Evolutionary conservation across 768 basidiomycete genomes (phyloP).

Genomic region (Mycena capillaripes): DNA sequence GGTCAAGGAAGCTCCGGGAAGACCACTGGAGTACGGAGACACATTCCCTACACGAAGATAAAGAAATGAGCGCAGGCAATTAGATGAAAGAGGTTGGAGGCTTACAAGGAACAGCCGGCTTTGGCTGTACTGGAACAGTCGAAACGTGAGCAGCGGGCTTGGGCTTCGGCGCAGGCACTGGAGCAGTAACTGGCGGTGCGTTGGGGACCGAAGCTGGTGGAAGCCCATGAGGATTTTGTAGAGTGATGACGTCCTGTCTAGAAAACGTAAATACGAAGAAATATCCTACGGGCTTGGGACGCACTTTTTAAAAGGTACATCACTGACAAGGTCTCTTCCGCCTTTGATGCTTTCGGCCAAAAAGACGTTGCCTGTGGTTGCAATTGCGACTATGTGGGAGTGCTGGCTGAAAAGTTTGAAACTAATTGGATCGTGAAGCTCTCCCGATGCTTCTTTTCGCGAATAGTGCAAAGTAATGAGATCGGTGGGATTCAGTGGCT

Average conservation of each 20-base stretch:
- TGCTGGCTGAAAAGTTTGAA: slow-evolving; percentile 98
- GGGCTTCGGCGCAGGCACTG: slow-evolving; percentile 53
- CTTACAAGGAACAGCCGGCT: slow-evolving; percentile 78
- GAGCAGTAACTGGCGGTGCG: slow-evolving; percentile 43
- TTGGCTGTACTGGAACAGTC: slow-evolving; percentile 60
- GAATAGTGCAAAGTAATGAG: slow-evolving; percentile 87
- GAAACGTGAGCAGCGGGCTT: slow-evolving; percentile 46
- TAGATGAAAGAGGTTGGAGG: slow-evolving; percentile 6
- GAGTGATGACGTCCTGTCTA: slow-evolving; percentile 91
- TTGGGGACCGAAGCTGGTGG: slow-evolving; percentile 65
- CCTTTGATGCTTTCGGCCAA: slow-evolving; percentile 91
- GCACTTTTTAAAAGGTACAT: slow-evolving; percentile 88
- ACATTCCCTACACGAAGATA: slow-evolving; percentile 74
- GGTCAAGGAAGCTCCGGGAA: slow-evolving; percentile 93
- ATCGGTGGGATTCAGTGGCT: slow-evolving; percentile 76
- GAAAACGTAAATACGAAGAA: slow-evolving; percentile 8
- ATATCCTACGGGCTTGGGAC: slow-evolving; percentile 27
- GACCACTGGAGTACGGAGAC: slow-evolving; percentile 92
- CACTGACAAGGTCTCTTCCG: slow-evolving; percentile 88
- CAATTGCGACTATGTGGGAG: slow-evolving; percentile 93
- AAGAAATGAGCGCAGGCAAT: slow-evolving; percentile 3
- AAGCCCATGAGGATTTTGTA: slow-evolving; percentile 91
- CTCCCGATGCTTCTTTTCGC: slow-evolving; percentile 84
- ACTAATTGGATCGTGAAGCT: slow-evolving; percentile 95
- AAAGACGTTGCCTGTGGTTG: slow-evolving; percentile 93